Base-by-base conservation (phyloP, 306 rosid genomes). In the Lithocarpus polystachyus region DNA sequence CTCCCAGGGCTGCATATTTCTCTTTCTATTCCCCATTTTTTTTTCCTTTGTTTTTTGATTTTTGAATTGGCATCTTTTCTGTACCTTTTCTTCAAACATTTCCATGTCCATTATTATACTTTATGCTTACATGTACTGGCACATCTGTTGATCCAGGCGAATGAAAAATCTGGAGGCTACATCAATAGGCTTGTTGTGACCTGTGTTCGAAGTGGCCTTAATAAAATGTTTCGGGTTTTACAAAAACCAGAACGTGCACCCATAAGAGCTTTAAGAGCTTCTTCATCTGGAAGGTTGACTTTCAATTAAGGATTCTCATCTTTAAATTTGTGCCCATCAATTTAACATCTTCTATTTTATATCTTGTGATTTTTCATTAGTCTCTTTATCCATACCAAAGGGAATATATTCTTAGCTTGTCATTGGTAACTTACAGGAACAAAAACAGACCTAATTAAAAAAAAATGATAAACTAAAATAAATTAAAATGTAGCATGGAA, bases 241-340 rank as follows among this genome's bases (percentile, higher is more conserved):
- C 99, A 93, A 91, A 96, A 96, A 87, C 99, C 99, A 64, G 99
- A 96, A 76, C 96, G 99, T 74, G 91, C 99, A 17, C 97, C 97
- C 40, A 90, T 96, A 84, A 90, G 98, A 84, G 99, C 99, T 65
- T 86, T 96, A 80, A 89, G 99, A 82, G 83, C 98, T 72, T 96
- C 99, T 82, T 96, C 99, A 40, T 96, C 99, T 61, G 99, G 99
- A 88, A 96, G 99, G 99, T 94, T 79, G 80, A 82, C 82, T 88
- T 74, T 73, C 71, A 80, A 68, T 80, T 80, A 56, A 77, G 13
- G 28, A 18, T 64, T 71, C 65, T 57, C 72, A n/a, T 52, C 76
- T n/a, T 70, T 71, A 64, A 82, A 82, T 78, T 76, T 26, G 15
- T 73, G 61, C 43, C 68, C 55, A 33, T 77, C 48, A 22, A 55